Conservation (phyloP, 331 rosid species). For the Erythrophleum ivorense region DNA sequence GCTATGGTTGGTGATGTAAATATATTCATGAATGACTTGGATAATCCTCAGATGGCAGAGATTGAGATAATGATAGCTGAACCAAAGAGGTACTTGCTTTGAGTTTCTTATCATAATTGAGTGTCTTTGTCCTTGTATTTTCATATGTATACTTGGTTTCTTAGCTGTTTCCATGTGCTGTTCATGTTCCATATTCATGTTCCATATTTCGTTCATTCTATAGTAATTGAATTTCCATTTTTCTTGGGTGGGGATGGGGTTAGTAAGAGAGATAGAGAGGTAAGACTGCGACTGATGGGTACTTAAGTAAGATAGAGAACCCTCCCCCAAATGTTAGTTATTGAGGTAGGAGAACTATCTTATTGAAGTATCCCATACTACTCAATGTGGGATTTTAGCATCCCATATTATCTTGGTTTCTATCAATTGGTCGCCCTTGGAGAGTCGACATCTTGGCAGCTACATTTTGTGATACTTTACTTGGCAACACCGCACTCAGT, state of each 20-base stretch:
- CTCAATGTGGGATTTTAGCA: no score
- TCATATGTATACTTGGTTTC: not conserved
- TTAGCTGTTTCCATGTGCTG: not conserved
- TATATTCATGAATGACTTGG: conserved; percentile 78
- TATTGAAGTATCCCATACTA: no score
- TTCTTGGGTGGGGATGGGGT: not conserved
- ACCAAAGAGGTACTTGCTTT: conserved; percentile 61
- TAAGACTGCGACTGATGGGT: not conserved
- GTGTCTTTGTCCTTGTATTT: conserved; percentile 13
- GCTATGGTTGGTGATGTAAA: conserved; percentile 98
- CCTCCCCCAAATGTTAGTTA: no score
- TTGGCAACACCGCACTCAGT: no score
- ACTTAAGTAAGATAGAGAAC: no score
- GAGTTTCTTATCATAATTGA: conserved; percentile 30
- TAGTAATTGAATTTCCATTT: not conserved
- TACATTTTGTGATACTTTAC: no score
- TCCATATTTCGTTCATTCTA: not conserved
- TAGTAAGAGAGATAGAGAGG: not conserved
- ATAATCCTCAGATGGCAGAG: conserved; percentile 76
- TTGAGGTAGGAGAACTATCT: no score
- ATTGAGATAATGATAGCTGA: conserved; percentile 96
- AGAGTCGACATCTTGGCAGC: no score
- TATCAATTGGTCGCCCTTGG: no score
- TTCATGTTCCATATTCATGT: no score
- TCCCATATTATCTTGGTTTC: no score